Percentiles rank a stretch among this genome's conserved stretches.
Conservation (phyloP, 352 stramenopile species). For the Saprolegnia parasitica region DNA sequence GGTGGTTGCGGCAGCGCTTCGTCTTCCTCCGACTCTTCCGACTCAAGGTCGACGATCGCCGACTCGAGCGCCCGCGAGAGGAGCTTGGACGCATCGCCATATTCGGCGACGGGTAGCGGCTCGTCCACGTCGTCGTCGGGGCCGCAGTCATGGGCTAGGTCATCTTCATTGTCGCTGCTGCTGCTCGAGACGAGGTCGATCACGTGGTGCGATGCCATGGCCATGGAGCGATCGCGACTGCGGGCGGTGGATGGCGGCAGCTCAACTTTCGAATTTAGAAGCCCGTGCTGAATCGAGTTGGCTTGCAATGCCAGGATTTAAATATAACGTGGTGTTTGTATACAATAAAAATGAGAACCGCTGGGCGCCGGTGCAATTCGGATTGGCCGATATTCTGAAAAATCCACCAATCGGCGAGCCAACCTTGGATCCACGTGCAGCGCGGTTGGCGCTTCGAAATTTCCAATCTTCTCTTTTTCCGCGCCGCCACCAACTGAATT, state of each 20-base stretch:
- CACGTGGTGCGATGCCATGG: not conserved
- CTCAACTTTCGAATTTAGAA: slow-evolving; percentile 3
- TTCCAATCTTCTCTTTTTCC: no score
- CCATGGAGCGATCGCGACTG: not conserved
- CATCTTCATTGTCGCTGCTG: slow-evolving; percentile 21
- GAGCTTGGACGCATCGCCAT: not conserved
- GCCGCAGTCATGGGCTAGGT: not conserved
- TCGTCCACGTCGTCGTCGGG: not conserved
- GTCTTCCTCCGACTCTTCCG: slow-evolving; percentile 20
- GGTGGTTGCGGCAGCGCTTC: not conserved
- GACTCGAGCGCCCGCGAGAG: slow-evolving; percentile 12
- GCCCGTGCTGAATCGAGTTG: not conserved
- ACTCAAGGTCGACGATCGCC: slow-evolving; percentile 18
- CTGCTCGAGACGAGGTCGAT: slow-evolving; percentile 22
- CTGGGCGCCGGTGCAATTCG: no score
- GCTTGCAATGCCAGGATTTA: not conserved
- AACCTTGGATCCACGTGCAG: no score
- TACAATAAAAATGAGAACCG: no score
- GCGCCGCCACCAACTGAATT: no score
- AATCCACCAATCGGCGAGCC: no score
- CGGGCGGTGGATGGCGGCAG: not conserved
- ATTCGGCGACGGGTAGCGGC: not conserved
- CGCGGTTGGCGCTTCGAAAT: no score
- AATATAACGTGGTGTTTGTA: not conserved
- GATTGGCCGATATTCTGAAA: no score